Conservation (phyloP, 306 rosid genomes). For the Chamaecrista fasciculata region DNA sequence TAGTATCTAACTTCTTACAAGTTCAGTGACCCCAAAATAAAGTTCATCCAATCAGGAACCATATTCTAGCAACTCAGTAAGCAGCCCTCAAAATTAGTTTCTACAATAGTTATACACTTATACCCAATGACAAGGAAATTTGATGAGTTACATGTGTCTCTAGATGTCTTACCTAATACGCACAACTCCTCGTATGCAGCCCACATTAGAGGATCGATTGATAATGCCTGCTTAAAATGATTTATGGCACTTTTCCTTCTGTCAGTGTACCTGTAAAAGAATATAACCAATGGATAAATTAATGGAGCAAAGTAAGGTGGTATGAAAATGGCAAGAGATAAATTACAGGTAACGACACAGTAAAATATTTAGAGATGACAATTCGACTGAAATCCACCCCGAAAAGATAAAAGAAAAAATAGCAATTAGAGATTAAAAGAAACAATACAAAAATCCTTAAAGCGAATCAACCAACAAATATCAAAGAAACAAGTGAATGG, state of each 20-base stretch:
- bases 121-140: slow-evolving; percentile 5
- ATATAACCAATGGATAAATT: neutral
- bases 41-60: slow-evolving; percentile 16
- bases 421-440: slow-evolving; percentile 3
- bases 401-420: neutral
- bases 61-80: neutral
- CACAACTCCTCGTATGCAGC: slow-evolving; percentile 92
- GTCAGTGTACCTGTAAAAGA: slow-evolving; percentile 45
- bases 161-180: slow-evolving; percentile 55
- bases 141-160: slow-evolving; percentile 1
- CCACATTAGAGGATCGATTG: slow-evolving; percentile 61
- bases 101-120: slow-evolving; percentile 6
- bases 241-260: slow-evolving; percentile 44
- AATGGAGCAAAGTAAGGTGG: neutral
- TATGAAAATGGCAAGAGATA: slow-evolving; percentile 4
- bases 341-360: neutral
- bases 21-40: slow-evolving; percentile 4
- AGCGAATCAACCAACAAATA: slow-evolving; percentile 30
- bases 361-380: slow-evolving; percentile 7
- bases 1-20: neutral
- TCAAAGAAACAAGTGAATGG: slow-evolving; percentile 1
- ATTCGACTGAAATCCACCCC: slow-evolving; percentile 7
- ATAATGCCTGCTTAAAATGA: slow-evolving; percentile 47
- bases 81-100: slow-evolving; percentile 6
- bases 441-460: slow-evolving; percentile 23